Conservation (phyloP, 2,329 filamentous ascomycete species). For the Calonectria leucothoes region DNA sequence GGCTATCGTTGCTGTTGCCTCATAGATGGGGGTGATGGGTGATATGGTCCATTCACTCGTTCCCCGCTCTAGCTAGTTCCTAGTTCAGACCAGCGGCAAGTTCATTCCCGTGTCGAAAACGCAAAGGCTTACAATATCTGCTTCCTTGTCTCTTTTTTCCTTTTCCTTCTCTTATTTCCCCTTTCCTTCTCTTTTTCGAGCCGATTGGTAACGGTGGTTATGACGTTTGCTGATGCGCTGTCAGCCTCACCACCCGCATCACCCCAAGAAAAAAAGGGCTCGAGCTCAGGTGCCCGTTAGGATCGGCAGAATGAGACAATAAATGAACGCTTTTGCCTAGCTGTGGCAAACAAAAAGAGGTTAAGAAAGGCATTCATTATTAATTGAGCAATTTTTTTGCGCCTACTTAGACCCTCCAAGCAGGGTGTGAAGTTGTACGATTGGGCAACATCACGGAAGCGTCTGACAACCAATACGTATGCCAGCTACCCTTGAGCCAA, state of each 20-base stretch:
- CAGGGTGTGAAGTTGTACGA: background rate
- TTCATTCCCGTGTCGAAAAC: background rate
- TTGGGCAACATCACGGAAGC: background rate
- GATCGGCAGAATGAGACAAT: background rate
- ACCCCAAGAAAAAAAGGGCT: background rate
- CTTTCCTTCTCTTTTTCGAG: too few relatives aligned
- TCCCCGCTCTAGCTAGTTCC: background rate
- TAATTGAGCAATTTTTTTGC: background rate
- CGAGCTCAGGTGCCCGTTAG: background rate
- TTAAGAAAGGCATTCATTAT: background rate
- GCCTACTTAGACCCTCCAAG: background rate
- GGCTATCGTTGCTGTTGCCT: background rate
- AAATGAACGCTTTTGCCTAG: background rate
- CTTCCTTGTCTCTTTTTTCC: background rate
- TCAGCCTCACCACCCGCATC: background rate
- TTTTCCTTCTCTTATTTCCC: background rate
- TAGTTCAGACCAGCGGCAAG: background rate
- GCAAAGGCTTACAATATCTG: background rate
- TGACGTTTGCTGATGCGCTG: background rate
- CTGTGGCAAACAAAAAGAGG: background rate
- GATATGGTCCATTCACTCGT: background rate
- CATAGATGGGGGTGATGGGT: background rate
- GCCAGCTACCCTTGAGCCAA: background rate
- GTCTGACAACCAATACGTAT: background rate
- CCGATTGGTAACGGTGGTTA: background rate